Conservation (phyloP, 495 filamentous ascomycete genomes). For the Opeltia flavorubescens region DNA sequence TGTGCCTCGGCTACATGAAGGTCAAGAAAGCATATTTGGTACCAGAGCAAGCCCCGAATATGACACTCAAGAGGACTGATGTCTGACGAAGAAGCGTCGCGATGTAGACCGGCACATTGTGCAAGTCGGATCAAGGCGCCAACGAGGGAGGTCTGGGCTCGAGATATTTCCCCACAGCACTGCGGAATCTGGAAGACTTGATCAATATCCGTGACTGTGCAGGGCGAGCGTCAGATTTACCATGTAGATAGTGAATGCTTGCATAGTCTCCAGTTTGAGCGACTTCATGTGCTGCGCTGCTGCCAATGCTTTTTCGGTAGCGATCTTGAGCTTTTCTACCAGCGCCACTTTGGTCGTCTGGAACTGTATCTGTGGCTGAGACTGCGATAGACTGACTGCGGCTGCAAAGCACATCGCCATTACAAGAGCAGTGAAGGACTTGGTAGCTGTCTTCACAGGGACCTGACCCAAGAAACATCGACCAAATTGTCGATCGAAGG, state of each 20-base stretch:
- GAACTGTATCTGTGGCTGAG: background rate
- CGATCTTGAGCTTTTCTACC: conserved; percentile 6
- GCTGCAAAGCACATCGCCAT: conserved; percentile 44
- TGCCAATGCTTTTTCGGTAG: conserved; percentile 5
- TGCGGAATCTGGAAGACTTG: conserved; percentile 1
- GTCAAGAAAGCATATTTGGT: conserved; percentile 10
- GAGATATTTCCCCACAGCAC: conserved; percentile 5
- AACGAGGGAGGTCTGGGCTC: conserved; percentile 2
- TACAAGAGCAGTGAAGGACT: conserved; percentile 21
- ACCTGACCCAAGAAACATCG: conserved; percentile 5
- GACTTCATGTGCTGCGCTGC: conserved; percentile 5
- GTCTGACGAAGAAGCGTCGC: background rate
- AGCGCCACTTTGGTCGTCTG: conserved; percentile 2
- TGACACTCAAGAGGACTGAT: conserved; percentile 2
- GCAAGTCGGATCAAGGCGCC: conserved; percentile 5
- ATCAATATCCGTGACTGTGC: too few relatives aligned
- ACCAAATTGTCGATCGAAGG: conserved; percentile 6
- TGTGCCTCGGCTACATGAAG: conserved; percentile 4
- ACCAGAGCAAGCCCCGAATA: conserved; percentile 7
- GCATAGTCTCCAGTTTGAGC: conserved; percentile 5
- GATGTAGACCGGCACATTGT: conserved; percentile 6
- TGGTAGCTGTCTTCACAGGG: conserved; percentile 20
- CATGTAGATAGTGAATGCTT: conserved; percentile 40
- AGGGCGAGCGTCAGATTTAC: conserved; percentile 23
- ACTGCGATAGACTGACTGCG: conserved; percentile 15